phyloP scores from a whole-genome alignment of 139 green algal species.

The Spirogloea muscicola region DNA sequence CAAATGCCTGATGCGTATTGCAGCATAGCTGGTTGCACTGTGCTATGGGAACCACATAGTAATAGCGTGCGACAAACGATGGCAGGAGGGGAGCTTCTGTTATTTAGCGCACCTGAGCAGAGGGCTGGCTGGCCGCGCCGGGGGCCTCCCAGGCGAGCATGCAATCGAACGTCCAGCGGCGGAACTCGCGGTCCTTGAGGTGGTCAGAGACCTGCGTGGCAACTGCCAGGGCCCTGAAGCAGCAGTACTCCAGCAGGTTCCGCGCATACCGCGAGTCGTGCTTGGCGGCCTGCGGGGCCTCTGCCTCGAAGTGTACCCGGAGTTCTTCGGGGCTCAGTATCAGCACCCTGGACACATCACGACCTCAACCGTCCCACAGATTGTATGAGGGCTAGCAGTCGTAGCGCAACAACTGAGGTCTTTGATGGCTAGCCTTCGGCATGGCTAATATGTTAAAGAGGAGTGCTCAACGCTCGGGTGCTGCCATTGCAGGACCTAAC shows the following conservation, averaged over 20 bases:
- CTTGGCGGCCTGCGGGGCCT: conserved; percentile 17
- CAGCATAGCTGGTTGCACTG: no score
- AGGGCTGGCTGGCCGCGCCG: conserved; percentile 2
- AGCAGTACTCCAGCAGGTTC: conserved; percentile 46
- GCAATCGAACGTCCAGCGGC: conserved; percentile 37
- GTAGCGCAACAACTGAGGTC: not conserved
- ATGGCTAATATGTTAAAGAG: not conserved
- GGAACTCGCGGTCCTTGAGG: conserved; percentile 34
- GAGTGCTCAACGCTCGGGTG: not conserved
- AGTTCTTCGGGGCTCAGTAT: conserved; percentile 36
- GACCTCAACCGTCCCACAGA: not conserved
- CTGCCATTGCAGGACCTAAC: not conserved
- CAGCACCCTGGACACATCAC: conserved; percentile 36
- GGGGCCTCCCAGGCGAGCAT: conserved; percentile 44
- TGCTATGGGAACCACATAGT: no score
- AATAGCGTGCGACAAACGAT: no score
- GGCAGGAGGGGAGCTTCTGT: no score
- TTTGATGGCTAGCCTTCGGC: not conserved
- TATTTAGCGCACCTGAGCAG: no score
- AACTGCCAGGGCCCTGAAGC: conserved; percentile 40
- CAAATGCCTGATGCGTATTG: no score
- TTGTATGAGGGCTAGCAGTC: not conserved
- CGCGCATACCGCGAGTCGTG: conserved; percentile 23
- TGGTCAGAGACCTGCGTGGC: conserved; percentile 24
- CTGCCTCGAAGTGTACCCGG: conserved; percentile 24